A percentile compares a stretch with the other conserved stretches of the same genome.
Conservation (phyloP, 148 eudicot species). For the Fagopyrum esculentum region DNA sequence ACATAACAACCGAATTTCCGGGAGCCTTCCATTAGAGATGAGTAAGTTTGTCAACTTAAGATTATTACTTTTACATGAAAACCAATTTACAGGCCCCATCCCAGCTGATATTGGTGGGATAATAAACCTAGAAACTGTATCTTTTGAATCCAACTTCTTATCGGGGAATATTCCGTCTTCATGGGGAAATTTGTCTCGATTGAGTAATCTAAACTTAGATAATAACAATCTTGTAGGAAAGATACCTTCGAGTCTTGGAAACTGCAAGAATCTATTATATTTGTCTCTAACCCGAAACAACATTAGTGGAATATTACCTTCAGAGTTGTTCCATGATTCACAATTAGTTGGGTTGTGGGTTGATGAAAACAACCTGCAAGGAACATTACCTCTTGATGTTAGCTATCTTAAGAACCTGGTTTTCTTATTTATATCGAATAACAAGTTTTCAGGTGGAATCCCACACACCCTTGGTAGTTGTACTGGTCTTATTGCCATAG, state of each 20-base stretch:
- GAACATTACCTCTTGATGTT: slow-evolving; percentile 19
- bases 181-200: slow-evolving; percentile 26
- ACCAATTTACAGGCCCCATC: slow-evolving; percentile 21
- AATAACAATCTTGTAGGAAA: slow-evolving; percentile 15
- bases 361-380: slow-evolving; percentile 21
- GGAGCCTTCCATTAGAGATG: slow-evolving; percentile 23
- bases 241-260: too few relatives aligned
- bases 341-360: slow-evolving; percentile 21
- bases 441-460: too few relatives aligned
- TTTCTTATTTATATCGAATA: too few relatives aligned
- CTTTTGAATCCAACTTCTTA: slow-evolving; percentile 15
- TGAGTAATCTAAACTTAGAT: slow-evolving; percentile 13
- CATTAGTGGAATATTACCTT: too few relatives aligned
- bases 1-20: slow-evolving; percentile 13
- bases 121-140: background rate
- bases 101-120: slow-evolving; percentile 23
- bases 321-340: slow-evolving; percentile 14
- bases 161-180: slow-evolving; percentile 28
- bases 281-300: too few relatives aligned
- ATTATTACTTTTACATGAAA: background rate
- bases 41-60: background rate
- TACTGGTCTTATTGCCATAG: too few relatives aligned
- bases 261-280: too few relatives aligned
- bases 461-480: too few relatives aligned
- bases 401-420: too few relatives aligned